Base-by-base conservation (phyloP, 2,329 filamentous ascomycete genomes). In the Daldinia sp. region DNA sequence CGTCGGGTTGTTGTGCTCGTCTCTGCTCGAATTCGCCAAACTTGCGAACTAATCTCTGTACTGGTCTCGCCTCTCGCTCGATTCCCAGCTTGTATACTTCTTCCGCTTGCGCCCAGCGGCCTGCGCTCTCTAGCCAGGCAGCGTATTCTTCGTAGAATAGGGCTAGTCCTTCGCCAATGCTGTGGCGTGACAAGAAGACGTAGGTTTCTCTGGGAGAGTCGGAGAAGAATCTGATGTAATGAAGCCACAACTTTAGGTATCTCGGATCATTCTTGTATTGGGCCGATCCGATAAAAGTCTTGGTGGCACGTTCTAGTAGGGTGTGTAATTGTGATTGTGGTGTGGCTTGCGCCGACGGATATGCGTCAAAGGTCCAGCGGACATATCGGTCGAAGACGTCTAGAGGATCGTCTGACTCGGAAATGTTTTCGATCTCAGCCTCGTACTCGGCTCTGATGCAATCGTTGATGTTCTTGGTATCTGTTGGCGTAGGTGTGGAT, bases 71-170 rank as follows among this genome's bases (percentile, higher is more conserved):
- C 71, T 96, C 93, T 39, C 89, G 88, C 76, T 97, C 92, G 55
- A 99, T 90, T 1, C 95, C 95, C 68, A 97, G 82, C 70, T 90
- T 89, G 76, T 96, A 98, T 0, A 99, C 91, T 76, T 99, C 95
- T 71, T 97, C 93, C 0, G 95, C 94, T 76, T 99, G 95, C 19
- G 83, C 85, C 91, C 93, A 97, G 67, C 94, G 84, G 11, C 88
- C 91, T 5, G 89, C 91, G 32, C 87, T 83, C 79, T 99, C 95
- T 5, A 99, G 82, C 92, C 94, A 98, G 1, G 88, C 90, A 0
- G 95, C 94, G 74, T 96, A 99, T 74, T 98, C 95, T 76, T 99
- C 95, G 77, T 99, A 99, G 77, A 93, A 99, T 3, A 98, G 81
- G 1, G 95, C 95, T 2, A 99, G 84, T 0, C 84, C 82, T 73